Base-by-base conservation (phyloP, 1,139 yeast genomes). In the Entelexis paramagnoliae region DNA sequence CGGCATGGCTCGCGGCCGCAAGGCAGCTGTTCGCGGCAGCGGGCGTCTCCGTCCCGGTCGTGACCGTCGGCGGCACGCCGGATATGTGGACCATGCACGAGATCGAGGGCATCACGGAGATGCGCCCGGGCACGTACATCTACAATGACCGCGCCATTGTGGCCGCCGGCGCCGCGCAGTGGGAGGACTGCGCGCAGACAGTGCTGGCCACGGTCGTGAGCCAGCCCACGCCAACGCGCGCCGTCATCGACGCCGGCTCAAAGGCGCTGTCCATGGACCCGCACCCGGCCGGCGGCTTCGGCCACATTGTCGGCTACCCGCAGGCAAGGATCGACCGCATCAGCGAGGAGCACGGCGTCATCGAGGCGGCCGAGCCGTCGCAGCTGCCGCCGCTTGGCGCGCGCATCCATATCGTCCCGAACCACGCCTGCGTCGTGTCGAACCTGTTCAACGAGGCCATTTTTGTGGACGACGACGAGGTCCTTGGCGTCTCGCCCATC, bases 321-420 rank as follows among this genome's bases (percentile, higher is more conserved):
- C 16, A 38, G 5, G 56, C 56, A 14, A 28, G 43, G 20, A 24
- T 53, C 24, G 39, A 49, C 13, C 50, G 56, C 11, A 26, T 53
- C 39, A 53, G 56, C 38, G 56, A 53, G 38, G 56, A 53, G 46
- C 56, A 53, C 40, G 56, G 56, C 26, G 56, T 53, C 11, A 46
- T 53, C 24, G 56, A 53, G 47, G 56, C 56, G 14, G 49, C 28
- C 22, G 10, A 16, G 30, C 49, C 52, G 26, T 48, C 32, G 28
- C 52, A 53, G 40, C 20, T 53, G 30, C 56, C 56, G 8, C 38
- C 29, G 20, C 46, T 53, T 11, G 56, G 56, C 28, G 54, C 29
- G 9, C 49, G 48, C 42, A 46, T 53, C 33, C 52, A 35, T 17
- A 53, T 53, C 7, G 19, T 53, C 10, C 54, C 54, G 19, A 53